Percentiles rank a stretch among this genome's conserved stretches.
phyloP scores from a whole-genome alignment of 306 rosid species.

The Quercus aquifolioides region DNA sequence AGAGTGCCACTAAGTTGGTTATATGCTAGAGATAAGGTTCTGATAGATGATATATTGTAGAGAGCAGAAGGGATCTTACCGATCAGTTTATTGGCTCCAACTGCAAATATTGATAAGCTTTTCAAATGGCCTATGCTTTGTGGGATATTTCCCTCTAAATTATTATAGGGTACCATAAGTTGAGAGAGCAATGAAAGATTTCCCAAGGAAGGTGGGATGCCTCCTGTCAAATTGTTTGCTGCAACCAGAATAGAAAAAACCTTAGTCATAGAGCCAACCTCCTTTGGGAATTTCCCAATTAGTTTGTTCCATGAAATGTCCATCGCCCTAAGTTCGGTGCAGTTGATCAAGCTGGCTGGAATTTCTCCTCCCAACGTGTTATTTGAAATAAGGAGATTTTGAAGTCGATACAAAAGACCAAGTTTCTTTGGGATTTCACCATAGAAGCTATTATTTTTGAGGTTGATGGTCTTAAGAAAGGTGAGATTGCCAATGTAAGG shows the following conservation, averaged over 20 bases:
- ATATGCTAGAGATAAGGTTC: accelerated
- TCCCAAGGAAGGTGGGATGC: constrained; percentile 31
- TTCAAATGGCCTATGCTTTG: constrained; percentile 15
- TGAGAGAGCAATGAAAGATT: constrained; percentile 44
- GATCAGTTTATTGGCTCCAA: not conserved
- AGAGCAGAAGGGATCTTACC: constrained; percentile 28
- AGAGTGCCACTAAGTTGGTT: constrained; percentile 31
- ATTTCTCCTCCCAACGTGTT: constrained; percentile 32
- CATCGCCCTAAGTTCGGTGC: too few species aligned
- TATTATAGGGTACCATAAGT: constrained; percentile 22
- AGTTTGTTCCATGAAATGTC: too few species aligned
- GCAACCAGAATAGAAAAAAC: too few species aligned
- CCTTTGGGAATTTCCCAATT: too few species aligned
- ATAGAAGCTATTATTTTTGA: too few species aligned
- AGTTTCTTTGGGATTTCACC: too few species aligned
- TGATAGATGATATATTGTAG: constrained; percentile 38
- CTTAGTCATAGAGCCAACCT: too few species aligned
- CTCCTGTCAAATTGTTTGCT: too few species aligned
- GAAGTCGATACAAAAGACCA: too few species aligned
- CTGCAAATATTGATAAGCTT: not conserved
- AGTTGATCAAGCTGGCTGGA: constrained; percentile 24
- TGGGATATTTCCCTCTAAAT: constrained; percentile 28
- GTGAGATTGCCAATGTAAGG: too few species aligned
- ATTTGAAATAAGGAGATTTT: too few species aligned
- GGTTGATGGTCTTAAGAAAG: too few species aligned